Conservation (phyloP, 2,329 filamentous ascomycete genomes). For the Rosellinia necatrix region DNA sequence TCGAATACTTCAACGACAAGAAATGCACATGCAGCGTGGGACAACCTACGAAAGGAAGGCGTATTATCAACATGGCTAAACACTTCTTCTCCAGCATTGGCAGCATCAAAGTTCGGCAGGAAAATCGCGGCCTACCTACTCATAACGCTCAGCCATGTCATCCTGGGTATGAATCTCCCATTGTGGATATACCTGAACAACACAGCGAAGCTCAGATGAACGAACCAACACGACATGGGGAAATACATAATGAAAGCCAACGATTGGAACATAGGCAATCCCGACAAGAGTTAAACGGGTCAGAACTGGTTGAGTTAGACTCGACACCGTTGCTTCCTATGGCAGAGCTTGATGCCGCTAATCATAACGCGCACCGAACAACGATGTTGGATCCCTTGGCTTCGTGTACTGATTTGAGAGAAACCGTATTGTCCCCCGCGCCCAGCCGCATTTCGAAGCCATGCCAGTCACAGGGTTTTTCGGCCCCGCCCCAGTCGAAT, state of each 20-base stretch:
- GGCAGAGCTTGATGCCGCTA: constrained; percentile 37
- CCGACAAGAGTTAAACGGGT: constrained; percentile 53
- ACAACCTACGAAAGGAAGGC: constrained; percentile 56
- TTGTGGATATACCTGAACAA: constrained; percentile 35
- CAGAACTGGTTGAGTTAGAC: constrained; percentile 59
- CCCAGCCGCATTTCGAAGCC: constrained; percentile 2
- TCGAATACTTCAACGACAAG: constrained; percentile 57
- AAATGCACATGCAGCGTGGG: constrained; percentile 55
- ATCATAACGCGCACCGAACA: constrained; percentile 31
- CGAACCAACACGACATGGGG: constrained; percentile 19
- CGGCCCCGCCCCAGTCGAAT: constrained; percentile 21
- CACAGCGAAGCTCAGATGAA: constrained; percentile 32
- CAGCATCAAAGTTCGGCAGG: constrained; percentile 49
- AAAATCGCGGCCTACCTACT: constrained; percentile 36
- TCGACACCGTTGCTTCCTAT: constrained; percentile 47
- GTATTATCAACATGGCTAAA: constrained; percentile 58
- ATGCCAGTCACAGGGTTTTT: background rate
- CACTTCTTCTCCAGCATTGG: constrained; percentile 59
- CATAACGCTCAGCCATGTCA: constrained; percentile 43
- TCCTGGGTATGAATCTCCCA: constrained; percentile 53
- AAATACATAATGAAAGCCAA: constrained; percentile 12
- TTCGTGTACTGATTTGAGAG: background rate
- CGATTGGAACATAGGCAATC: constrained; percentile 21
- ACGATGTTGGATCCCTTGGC: constrained; percentile 2
- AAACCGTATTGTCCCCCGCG: background rate